These are phyloP conservation scores for Plasmodium chabaudi DNA, from an alignment of 169 alveolate species.

Conservation along the genomic window DNA sequence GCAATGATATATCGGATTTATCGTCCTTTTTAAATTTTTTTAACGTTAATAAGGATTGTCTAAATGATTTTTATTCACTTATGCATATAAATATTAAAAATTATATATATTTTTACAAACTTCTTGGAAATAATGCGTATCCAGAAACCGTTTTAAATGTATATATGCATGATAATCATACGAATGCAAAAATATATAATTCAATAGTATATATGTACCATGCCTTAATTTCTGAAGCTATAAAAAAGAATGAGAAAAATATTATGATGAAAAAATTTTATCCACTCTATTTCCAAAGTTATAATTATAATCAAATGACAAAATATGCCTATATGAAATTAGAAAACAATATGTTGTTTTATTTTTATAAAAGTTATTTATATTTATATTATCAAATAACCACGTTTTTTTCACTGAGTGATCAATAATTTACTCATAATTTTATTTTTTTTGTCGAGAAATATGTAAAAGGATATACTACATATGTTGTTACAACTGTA, in stretches of 20 bases:
- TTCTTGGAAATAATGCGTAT: constrained; percentile 35
- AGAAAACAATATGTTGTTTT: constrained; percentile 66
- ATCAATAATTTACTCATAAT: background rate
- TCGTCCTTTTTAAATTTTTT: constrained; percentile 35
- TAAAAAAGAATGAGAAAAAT: constrained; percentile 67
- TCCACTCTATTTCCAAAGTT: constrained; percentile 35
- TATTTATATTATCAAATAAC: constrained; percentile 46
- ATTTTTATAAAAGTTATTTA: constrained; percentile 56
- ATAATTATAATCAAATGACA: constrained; percentile 62
- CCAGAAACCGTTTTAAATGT: constrained; percentile 61
- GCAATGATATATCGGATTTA: constrained; percentile 14
- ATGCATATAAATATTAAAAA: constrained; percentile 72
- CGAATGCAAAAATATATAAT: constrained; percentile 45
- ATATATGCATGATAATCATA: constrained; percentile 48
- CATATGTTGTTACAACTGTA: too few species aligned
- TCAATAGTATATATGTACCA: constrained; percentile 60
- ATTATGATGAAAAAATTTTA: constrained; percentile 58
- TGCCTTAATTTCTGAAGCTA: constrained; percentile 56
- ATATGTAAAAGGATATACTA: too few species aligned
- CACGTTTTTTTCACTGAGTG: constrained; percentile 14
- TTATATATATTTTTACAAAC: constrained; percentile 55
- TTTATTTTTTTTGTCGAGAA: constrained; percentile 1
- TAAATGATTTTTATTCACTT: constrained; percentile 56
- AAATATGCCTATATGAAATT: constrained; percentile 62
- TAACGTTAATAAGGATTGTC: constrained; percentile 47